Evolutionary conservation across 2,329 filamentous ascomycete genomes (phyloP).

Genomic region (Conoideocrella luteorostrata): DNA sequence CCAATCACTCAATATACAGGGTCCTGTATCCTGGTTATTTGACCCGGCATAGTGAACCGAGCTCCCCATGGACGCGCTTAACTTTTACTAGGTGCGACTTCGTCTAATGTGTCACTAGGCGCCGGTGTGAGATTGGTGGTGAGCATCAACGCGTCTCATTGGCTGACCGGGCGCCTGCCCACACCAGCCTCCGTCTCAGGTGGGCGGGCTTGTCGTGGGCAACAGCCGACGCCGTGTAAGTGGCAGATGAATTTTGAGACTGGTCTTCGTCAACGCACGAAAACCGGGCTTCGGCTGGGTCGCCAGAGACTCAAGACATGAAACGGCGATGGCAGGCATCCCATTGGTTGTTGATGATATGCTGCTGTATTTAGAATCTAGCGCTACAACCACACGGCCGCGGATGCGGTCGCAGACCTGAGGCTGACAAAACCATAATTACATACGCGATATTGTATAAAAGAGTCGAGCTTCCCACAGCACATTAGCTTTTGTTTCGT

Average conservation of each 20-base stretch:
- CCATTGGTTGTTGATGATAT: too few relatives aligned
- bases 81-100: not conserved
- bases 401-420: not conserved
- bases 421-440: not conserved
- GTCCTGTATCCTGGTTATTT: not conserved
- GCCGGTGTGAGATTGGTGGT: too few relatives aligned
- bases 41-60: not conserved
- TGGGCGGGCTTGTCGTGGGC: conserved; percentile 6
- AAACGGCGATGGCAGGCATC: not conserved
- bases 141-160: conserved; percentile 16
- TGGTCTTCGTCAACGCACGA: too few relatives aligned
- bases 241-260: not conserved
- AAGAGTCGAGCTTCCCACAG: conserved; percentile 2
- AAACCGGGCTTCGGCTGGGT: not conserved
- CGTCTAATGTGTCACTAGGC: conserved; percentile 7
- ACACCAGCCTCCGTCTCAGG: conserved; percentile 15
- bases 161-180: conserved; percentile 17
- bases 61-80: conserved; percentile 1
- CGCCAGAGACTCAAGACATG: not conserved
- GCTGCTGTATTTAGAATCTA: too few relatives aligned
- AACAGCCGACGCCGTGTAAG: not conserved
- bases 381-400: not conserved
- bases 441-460: not conserved
- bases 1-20: conserved; percentile 3
- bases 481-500: not conserved